Base-by-base conservation (phyloP, 2,329 filamentous ascomycete genomes). In the Karstenula rhodostoma region DNA sequence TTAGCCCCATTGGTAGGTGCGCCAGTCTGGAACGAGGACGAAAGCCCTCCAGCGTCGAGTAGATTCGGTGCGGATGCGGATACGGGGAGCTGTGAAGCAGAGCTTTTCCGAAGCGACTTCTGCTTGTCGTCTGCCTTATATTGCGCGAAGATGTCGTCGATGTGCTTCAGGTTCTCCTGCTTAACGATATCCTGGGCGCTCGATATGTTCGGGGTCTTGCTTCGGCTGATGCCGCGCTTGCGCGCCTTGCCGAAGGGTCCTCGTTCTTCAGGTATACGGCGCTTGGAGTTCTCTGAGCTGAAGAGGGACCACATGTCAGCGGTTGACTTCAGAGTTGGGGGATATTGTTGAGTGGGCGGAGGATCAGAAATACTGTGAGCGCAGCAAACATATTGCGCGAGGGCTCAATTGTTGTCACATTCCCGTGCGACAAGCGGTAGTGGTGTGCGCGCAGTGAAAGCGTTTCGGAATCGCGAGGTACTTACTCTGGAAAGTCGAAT, bases 401-500 rank as follows among this genome's bases (percentile, higher is more conserved):
- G 17, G n/a, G 22, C n/a, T 44, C 27, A 44, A 32, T 52, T 29
- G 40, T 19, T 37, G 50, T n/a, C 15, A 32, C 25, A 25, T 12
- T 48, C n/a, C 23, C 15, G 10, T 49, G 32, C 19, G 44, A 51
- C 42, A 59, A 19, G n/a, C 49, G 17, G 10, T 8, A 22, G 13
- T 43, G 32, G 7, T 23, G 50, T 32, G 42, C 33, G 42, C n/a
- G 32, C 23, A 53, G 33, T 29, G 57, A 47, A 25, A 53, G 35
- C 19, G 52, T 42, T 13, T 17, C 54, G 37, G 35, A 40, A 55
- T 46, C 15, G 43, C 19, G 43, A 35, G 32, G 53, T 12, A 80
- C 84, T 79, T 76, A 87, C 85, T 87, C 85, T 74, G 85, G 84
- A 70, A 84, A 87, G 64, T 88, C 83, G 73, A 86, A 87, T 17